Conservation (phyloP, 371 early-diverging fungal species). For the Nosema granulosis region DNA sequence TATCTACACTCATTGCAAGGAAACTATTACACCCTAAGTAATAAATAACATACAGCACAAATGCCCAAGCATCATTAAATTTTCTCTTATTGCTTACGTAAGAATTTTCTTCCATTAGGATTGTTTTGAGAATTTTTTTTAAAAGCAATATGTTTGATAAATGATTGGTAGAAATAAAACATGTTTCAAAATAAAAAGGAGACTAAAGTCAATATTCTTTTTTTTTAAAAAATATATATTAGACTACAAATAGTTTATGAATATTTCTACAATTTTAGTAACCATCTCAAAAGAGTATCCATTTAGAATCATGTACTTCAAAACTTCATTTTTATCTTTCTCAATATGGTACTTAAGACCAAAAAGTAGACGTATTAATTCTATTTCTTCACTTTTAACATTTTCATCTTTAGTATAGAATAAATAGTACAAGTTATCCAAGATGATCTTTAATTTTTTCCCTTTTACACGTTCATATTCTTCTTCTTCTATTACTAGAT, state of each 20-base stretch:
- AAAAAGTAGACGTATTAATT: neutral
- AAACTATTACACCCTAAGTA: neutral
- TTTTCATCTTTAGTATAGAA: neutral
- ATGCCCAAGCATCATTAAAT: slow-evolving; percentile 55
- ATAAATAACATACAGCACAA: slow-evolving; percentile 33
- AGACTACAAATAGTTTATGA: neutral
- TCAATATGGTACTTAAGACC: neutral
- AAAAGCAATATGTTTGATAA: too few species aligned
- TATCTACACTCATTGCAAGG: neutral
- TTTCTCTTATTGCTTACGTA: slow-evolving; percentile 15
- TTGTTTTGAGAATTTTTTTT: too few species aligned
- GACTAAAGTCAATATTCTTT: too few species aligned
- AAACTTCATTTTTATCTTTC: neutral
- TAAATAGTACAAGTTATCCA: neutral
- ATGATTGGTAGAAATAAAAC: too few species aligned
- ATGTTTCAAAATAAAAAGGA: too few species aligned
- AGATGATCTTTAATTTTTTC: neutral
- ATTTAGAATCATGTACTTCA: neutral
- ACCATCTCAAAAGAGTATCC: neutral
- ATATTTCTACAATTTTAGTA: neutral
- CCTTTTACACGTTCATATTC: neutral
- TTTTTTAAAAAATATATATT: too few species aligned
- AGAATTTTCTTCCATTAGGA: too few species aligned
- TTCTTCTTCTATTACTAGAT: neutral
- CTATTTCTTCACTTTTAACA: neutral